Evolutionary conservation across 495 filamentous ascomycete species (phyloP).

Genomic region (Neurospora sp.): DNA sequence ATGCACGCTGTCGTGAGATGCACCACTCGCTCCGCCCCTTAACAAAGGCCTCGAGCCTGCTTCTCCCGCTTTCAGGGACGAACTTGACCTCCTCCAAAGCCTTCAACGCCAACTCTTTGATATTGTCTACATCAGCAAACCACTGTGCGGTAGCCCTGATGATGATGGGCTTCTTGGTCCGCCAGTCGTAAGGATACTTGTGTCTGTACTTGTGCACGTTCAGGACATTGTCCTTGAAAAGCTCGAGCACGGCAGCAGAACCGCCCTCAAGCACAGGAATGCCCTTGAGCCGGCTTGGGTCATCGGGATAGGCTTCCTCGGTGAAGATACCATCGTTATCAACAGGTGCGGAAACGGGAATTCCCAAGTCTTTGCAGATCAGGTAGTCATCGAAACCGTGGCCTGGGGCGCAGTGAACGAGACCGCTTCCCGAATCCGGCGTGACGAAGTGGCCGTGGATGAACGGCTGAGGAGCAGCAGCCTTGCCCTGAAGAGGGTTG

Average conservation of each 20-base stretch:
- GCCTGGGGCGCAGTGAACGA: slow-evolving; percentile 90
- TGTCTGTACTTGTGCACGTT: slow-evolving; percentile 60
- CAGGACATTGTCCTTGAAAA: slow-evolving; percentile 52
- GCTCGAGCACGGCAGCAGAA: slow-evolving; percentile 54
- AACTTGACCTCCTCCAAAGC: slow-evolving; percentile 66
- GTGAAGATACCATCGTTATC: slow-evolving; percentile 75
- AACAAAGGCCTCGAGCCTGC: slow-evolving; percentile 72
- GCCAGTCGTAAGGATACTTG: slow-evolving; percentile 97
- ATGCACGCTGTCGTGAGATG: slow-evolving; percentile 93
- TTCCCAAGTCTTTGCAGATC: slow-evolving; percentile 54
- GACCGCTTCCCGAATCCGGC: slow-evolving; percentile 73
- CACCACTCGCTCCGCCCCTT: slow-evolving; percentile 91
- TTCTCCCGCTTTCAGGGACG: slow-evolving; percentile 59
- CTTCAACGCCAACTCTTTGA: slow-evolving; percentile 60
- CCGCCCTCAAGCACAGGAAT: slow-evolving; percentile 45
- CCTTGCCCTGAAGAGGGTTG: slow-evolving; percentile 49
- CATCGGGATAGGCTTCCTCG: slow-evolving; percentile 55
- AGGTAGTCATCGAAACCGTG: slow-evolving; percentile 97
- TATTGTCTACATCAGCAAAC: slow-evolving; percentile 84
- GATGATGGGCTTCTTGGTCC: slow-evolving; percentile 85
- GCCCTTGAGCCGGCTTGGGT: slow-evolving; percentile 46
- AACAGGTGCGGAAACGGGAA: slow-evolving; percentile 67
- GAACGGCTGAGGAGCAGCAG: slow-evolving; percentile 49
- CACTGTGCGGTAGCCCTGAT: slow-evolving; percentile 90
- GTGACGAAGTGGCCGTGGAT: slow-evolving; percentile 81